These are phyloP conservation scores for Heimioporus retisporus DNA, from an alignment of 1,284 basidiomycete species.

Conservation along the genomic window DNA sequence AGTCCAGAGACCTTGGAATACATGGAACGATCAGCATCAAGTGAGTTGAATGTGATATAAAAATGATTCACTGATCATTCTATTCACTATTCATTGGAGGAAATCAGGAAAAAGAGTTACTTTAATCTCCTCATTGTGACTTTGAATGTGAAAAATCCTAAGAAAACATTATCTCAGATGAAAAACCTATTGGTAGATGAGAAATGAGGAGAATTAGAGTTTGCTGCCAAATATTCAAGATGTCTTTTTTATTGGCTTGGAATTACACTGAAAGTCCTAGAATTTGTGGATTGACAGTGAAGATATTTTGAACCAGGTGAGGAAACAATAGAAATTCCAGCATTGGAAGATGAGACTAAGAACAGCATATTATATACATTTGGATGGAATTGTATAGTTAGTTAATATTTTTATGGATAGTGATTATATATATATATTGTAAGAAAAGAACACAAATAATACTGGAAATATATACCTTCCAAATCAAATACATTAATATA, in stretches of 20 bases:
- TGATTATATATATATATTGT: too few species aligned
- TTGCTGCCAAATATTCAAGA: neutral
- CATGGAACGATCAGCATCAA: slow-evolving; percentile 6
- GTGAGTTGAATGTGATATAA: too few species aligned
- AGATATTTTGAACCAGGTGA: slow-evolving; percentile 1
- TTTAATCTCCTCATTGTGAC: neutral
- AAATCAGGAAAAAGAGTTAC: too few species aligned
- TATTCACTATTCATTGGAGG: too few species aligned
- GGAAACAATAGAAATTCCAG: slow-evolving; percentile 1
- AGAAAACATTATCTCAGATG: neutral
- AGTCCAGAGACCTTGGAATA: neutral
- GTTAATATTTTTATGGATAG: too few species aligned
- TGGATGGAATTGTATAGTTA: too few species aligned
- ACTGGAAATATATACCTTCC: too few species aligned
- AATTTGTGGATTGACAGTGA: neutral
- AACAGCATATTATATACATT: neutral
- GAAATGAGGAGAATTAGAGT: neutral
- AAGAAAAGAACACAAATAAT: too few species aligned
- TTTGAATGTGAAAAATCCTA: neutral
- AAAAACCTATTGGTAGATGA: neutral
- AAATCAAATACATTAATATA: too few species aligned
- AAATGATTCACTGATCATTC: too few species aligned
- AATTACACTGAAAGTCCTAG: neutral
- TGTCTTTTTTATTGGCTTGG: neutral
- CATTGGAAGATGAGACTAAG: too few species aligned